These are phyloP conservation scores for Daldinia concentrica DNA, from an alignment of 495 filamentous ascomycete genomes.

Conservation along the genomic window DNA sequence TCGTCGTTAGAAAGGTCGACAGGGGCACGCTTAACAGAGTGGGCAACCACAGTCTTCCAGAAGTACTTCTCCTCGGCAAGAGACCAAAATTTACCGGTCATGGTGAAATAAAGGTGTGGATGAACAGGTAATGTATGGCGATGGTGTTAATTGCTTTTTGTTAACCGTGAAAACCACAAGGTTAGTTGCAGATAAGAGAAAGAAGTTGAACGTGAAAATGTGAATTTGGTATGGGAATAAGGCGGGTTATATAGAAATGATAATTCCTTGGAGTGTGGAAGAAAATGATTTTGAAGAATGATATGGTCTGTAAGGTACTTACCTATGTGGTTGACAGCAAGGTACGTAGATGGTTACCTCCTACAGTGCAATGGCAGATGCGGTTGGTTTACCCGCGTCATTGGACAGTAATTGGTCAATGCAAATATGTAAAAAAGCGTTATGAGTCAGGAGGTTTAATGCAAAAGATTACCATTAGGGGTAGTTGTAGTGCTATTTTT, in stretches of 20 bases:
- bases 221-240: background rate
- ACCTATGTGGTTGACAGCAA: background rate
- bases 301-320: background rate
- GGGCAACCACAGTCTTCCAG: conserved; percentile 51
- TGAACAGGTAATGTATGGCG: background rate
- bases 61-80: conserved; percentile 52
- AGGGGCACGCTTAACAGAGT: conserved; percentile 50
- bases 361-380: background rate
- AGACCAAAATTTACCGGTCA: conserved; percentile 56
- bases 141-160: background rate
- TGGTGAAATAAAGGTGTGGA: conserved; percentile 18
- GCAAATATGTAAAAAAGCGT: background rate
- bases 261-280: background rate
- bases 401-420: background rate
- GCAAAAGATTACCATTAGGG: background rate
- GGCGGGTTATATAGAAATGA: background rate
- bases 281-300: background rate
- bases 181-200: background rate
- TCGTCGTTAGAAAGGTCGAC: conserved; percentile 37
- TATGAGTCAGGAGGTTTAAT: background rate
- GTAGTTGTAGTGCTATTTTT: background rate
- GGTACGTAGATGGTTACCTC: background rate
- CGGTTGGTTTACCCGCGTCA: background rate
- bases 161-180: background rate
- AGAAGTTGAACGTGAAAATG: background rate